phyloP scores from a whole-genome alignment of 306 rosid genomes.

The Acmispon strigosus region DNA sequence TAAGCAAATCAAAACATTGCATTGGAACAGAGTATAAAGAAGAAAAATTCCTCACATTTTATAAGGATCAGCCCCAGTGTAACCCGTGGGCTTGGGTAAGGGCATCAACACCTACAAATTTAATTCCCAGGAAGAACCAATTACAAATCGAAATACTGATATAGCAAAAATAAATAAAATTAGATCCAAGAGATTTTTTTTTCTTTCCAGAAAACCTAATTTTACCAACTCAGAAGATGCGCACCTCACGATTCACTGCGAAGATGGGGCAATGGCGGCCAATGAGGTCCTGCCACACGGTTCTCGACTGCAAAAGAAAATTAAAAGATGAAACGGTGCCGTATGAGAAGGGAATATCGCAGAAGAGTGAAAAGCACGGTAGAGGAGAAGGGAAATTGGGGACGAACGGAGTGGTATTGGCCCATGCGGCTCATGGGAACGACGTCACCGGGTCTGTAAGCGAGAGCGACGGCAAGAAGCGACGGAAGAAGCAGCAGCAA shows the following conservation, averaged over 20 bases:
- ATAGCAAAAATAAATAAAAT: not conserved
- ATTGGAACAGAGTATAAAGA: not conserved
- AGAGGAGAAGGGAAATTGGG: not conserved
- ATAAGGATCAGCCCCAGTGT: conserved; percentile 88
- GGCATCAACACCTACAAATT: conserved; percentile 69
- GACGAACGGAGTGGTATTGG: conserved; percentile 87
- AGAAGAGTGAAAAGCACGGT: not conserved
- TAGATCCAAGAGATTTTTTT: not conserved
- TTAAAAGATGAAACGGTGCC: not conserved
- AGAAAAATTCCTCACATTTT: conserved; percentile 49
- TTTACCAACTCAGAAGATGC: not conserved
- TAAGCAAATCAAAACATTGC: not conserved
- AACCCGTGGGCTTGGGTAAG: conserved; percentile 72
- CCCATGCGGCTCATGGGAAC: conserved; percentile 98
- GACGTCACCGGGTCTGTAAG: conserved; percentile 82
- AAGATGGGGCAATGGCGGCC: conserved; percentile 91
- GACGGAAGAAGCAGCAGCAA: conserved; percentile 1
- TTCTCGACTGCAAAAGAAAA: conserved; percentile 51
- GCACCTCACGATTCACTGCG: conserved; percentile 93
- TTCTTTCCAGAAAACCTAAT: conserved; percentile 9
- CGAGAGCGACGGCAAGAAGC: conserved; percentile 23
- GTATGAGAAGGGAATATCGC: not conserved
- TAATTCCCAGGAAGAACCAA: not conserved
- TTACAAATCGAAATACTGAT: not conserved
- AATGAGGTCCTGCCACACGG: conserved; percentile 87